These are phyloP conservation scores for Rubroshorea leprosula DNA, from an alignment of 345 rosid genomes.

Conservation along the genomic window DNA sequence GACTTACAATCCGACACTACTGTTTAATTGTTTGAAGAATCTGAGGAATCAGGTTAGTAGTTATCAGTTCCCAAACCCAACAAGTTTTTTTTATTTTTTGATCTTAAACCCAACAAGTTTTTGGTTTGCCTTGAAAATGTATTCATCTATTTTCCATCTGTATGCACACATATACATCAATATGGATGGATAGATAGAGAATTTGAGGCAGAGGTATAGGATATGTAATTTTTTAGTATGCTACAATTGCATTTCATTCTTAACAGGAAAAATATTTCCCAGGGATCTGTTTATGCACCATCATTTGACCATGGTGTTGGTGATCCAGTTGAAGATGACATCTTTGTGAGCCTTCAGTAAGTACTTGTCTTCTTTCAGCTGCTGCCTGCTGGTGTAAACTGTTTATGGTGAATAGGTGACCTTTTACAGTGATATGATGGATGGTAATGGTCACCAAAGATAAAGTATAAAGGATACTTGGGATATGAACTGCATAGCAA, in stretches of 20 bases:
- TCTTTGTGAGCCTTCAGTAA: slow-evolving; percentile 78
- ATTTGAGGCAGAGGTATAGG: background rate
- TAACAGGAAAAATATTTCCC: slow-evolving; percentile 15
- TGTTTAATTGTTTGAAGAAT: slow-evolving; percentile 66
- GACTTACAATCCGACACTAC: slow-evolving; percentile 67
- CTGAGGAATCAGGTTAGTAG: slow-evolving; percentile 62
- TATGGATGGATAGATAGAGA: background rate
- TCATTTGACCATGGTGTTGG: slow-evolving; percentile 94
- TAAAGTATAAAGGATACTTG: too few relatives aligned
- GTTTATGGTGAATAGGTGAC: too few relatives aligned
- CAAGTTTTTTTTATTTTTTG: background rate
- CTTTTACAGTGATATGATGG: too few relatives aligned
- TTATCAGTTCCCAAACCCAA: background rate
- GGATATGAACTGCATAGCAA: too few relatives aligned
- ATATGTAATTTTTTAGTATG: background rate
- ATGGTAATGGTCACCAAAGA: too few relatives aligned
- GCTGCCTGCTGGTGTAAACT: too few relatives aligned
- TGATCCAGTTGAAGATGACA: slow-evolving; percentile 87
- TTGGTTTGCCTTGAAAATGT: slow-evolving; percentile 1
- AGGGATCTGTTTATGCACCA: slow-evolving; percentile 86
- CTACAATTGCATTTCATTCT: slow-evolving; percentile 10
- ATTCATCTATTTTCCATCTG: background rate
- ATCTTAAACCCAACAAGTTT: slow-evolving; percentile 3
- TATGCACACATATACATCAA: background rate
- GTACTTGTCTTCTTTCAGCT: slow-evolving; percentile 26